Base-by-base conservation (phyloP, 2,329 filamentous ascomycete genomes). In the Pseudofabraea citricarpa region DNA sequence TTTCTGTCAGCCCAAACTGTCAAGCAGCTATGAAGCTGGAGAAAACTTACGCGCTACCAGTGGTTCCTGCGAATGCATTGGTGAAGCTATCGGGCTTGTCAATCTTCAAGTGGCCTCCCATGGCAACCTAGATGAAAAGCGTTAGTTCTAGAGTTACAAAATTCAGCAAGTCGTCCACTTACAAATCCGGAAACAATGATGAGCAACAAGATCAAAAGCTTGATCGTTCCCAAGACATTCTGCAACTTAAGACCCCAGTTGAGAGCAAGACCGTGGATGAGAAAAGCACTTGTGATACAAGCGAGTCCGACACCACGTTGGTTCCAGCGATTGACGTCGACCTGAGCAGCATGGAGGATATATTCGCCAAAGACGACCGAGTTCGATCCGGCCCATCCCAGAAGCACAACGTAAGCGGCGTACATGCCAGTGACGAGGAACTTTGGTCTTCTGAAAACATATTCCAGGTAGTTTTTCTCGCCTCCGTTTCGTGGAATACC, bases 341-440 rank as follows among this genome's bases (percentile, higher is more conserved):
- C 70, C 10, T 78, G 66, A 9, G 81, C 77, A 7, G 82, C 83
- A 56, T 82, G 72, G 2, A 87, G 71, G 44, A 87, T 79, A 61
- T 86, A 86, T 58, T 85, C 80, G 47, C 81, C 81, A 50, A 87
- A 85, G 29, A 85, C 73, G 49, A 87, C 77, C 1, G 76, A 83
- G 61, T 86, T 86, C 12, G 77, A 77, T 6, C 76, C 77, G 0
- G 80, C 79, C 79, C 79, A 85, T 10, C 76, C 79, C 15, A 85
- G 72, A 1, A 85, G 69, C 20, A 85, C 56, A 10, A 82, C 75
- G 48, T 84, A 83, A 22, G 74, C 72, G 4, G 73, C 67, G 61
- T 82, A 84, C 43, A 83, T 64, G 12, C 71, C 73, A 6, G 80
- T 84, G 36, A 70, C 72, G 7, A 85, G 69, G 57, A 83, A 83